phyloP scores from a whole-genome alignment of 805 yeast species.

The Nakazawaea peltata region DNA sequence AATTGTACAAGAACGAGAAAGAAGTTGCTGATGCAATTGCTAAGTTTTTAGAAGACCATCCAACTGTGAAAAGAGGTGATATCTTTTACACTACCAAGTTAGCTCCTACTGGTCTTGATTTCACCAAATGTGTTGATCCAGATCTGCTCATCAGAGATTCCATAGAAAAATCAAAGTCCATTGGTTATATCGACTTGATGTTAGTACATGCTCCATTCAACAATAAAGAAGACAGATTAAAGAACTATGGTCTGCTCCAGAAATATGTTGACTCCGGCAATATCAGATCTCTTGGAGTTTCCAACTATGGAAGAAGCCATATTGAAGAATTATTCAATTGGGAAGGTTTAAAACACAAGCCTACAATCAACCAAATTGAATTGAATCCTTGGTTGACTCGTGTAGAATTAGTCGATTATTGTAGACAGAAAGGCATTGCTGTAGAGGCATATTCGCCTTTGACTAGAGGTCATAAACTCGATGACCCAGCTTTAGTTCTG shows the following conservation, averaged over 20 bases:
- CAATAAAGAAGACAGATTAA: conserved; percentile 33
- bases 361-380: conserved; percentile 45
- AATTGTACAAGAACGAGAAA: conserved; percentile 50
- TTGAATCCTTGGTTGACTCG: conserved; percentile 44
- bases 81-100: conserved; percentile 34
- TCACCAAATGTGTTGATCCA: conserved; percentile 24
- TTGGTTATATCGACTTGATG: conserved; percentile 46
- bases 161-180: conserved; percentile 31
- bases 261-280: conserved; percentile 43
- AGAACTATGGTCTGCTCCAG: conserved; percentile 49
- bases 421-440: conserved; percentile 35
- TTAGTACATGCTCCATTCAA: conserved; percentile 48
- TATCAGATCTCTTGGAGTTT: conserved; percentile 52
- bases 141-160: conserved; percentile 31
- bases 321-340: conserved; percentile 43
- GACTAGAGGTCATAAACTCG: conserved; percentile 41
- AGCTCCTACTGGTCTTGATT: too few relatives aligned
- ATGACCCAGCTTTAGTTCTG: conserved; percentile 31
- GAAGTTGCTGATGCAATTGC: conserved; percentile 56
- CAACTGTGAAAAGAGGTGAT: conserved; percentile 24
- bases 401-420: conserved; percentile 34
- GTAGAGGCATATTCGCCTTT: conserved; percentile 62
- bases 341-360: conserved; percentile 33
- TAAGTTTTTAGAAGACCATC: conserved; percentile 23
- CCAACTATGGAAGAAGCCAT: conserved; percentile 54